Evolutionary conservation across 139 green algal species (phyloP).

Genomic region (Ettlia oleoabundans): DNA sequence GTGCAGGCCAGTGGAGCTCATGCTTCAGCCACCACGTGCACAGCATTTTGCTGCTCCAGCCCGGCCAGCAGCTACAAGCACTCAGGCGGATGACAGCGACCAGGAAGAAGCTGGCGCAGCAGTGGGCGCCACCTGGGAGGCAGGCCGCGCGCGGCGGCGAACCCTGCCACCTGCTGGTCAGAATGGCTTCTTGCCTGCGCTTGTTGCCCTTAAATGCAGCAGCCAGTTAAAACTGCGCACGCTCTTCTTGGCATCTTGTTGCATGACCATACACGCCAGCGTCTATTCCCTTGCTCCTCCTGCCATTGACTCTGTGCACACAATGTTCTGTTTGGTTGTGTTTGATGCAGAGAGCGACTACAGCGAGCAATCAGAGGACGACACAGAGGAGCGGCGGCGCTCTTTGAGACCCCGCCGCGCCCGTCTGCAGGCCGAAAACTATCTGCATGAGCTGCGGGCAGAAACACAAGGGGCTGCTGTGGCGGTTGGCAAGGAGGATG

Average conservation of each 20-base stretch:
- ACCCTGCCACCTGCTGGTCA: neutral
- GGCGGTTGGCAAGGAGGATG: neutral
- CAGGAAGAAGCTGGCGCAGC: neutral
- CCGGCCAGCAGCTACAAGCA: neutral
- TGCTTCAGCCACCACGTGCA: neutral
- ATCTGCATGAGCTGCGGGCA: conserved; percentile 11
- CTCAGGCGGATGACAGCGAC: neutral
- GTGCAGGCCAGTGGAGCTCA: conserved; percentile 50
- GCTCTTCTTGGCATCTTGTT: too few relatives aligned
- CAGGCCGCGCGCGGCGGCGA: neutral
- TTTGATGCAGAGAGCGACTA: conserved; percentile 19
- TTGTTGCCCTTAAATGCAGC: too few relatives aligned
- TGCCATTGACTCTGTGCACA: too few relatives aligned
- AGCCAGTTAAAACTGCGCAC: too few relatives aligned
- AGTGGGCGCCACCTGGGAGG: neutral
- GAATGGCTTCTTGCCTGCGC: too few relatives aligned
- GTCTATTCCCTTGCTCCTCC: too few relatives aligned
- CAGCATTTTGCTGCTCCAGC: neutral
- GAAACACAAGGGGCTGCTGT: neutral
- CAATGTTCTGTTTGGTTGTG: too few relatives aligned
- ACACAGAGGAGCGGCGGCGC: conserved; percentile 17
- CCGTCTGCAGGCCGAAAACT: neutral
- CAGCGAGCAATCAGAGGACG: conserved; percentile 31
- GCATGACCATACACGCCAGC: too few relatives aligned
- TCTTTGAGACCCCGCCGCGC: conserved; percentile 18